These are phyloP conservation scores for Suillus ampliporus DNA, from an alignment of 768 basidiomycete genomes.

Conservation along the genomic window DNA sequence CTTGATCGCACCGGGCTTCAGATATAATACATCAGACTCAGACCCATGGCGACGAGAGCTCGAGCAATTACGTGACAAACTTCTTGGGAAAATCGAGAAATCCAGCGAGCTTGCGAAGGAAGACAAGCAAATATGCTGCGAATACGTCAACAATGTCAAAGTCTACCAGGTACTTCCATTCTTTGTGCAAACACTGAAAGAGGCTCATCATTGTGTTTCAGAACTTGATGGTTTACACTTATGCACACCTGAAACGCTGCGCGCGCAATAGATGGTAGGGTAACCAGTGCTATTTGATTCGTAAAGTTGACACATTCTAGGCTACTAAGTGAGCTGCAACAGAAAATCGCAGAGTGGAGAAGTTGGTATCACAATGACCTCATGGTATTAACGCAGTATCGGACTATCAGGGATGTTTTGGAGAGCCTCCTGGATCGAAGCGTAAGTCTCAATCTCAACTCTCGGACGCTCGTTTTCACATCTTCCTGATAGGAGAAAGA, in stretches of 20 bases:
- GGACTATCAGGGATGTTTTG: neutral
- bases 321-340: conserved; percentile 15
- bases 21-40: neutral
- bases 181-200: neutral
- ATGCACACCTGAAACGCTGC: conserved; percentile 28
- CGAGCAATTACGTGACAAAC: neutral
- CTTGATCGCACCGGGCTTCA: neutral
- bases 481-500: neutral
- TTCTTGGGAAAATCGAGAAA: conserved; percentile 5
- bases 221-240: conserved; percentile 33
- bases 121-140: conserved; percentile 7
- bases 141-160: conserved; percentile 19
- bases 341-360: conserved; percentile 18
- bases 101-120: neutral
- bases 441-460: neutral
- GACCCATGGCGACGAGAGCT: neutral
- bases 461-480: neutral
- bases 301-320: neutral
- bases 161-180: conserved; percentile 25
- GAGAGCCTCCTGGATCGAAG: neutral
- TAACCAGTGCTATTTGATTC: neutral
- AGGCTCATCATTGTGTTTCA: conserved; percentile 7
- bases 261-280: conserved; percentile 10
- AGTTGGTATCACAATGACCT: conserved; percentile 11
- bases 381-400: neutral